Evolutionary conservation across 768 basidiomycete species (phyloP), one percentile per base, ranked within the genome.

Genomic region (Steccherinum ochraceum): DNA sequence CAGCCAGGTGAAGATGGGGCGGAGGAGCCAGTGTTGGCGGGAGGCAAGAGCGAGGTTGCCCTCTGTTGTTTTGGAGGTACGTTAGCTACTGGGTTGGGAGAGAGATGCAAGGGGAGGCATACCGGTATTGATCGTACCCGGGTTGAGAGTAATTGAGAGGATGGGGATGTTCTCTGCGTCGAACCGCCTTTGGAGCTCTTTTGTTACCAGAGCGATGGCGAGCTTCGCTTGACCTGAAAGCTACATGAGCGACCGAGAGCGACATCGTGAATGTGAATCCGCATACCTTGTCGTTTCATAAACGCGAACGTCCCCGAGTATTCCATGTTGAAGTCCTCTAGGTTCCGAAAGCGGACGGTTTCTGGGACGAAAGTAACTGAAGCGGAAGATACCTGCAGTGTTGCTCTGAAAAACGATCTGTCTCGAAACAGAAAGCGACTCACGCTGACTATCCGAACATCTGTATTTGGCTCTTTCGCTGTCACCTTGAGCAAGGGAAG

Each of bases 371-470:
- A 11, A 39, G 11, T 39, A n/a, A 39, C 11, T n/a, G 35, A 39
- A 11, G 35, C 35, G n/a, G n/a, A 11, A 11, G 35, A 39, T 11
- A 11, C 35, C 11, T 11, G n/a, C n/a, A 11, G 11, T 11, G 35
- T n/a, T 11, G 11, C 35, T 39, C 35, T 39, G 35, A 39, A 39
- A 39, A 11, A n/a, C 11, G 35, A 39, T 39, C 35, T 11, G 18
- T 12, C 20, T 44, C 20, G 13, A 18, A 11, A 26, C 18, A 13
- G 3, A 18, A 7, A 7, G 21, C n/a, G 26, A n/a, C 76, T 35
- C 52, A 83, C 83, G 49, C 77, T 74, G 11, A 84, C 70, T 12
- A 86, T 70, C n/a, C 84, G 76, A 44, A 84, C 82, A 52, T 85
- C 84, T 0, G 79, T 72, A 19, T 66, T 65, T 0, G 72, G 64